Evolutionary conservation across 2,329 filamentous ascomycete species (phyloP).

Genomic region (Aciculosporium take): DNA sequence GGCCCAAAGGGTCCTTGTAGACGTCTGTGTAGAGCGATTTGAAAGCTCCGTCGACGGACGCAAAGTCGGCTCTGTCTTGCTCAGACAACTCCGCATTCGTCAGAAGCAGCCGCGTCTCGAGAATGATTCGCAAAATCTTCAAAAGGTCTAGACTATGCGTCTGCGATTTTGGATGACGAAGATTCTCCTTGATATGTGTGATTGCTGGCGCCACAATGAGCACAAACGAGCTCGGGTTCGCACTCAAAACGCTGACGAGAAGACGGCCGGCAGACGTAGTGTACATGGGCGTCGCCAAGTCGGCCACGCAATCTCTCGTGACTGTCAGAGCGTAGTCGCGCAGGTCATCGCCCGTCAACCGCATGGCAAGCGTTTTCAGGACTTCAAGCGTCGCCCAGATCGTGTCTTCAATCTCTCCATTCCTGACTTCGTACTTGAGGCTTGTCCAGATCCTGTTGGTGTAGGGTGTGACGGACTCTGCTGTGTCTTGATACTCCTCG

Average conservation of each 20-base stretch:
- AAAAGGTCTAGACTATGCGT: constrained; percentile 38
- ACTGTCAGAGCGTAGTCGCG: constrained; percentile 32
- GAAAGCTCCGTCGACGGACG: constrained; percentile 22
- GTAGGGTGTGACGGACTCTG: constrained; percentile 33
- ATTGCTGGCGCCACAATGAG: constrained; percentile 31
- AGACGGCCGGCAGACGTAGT: constrained; percentile 37
- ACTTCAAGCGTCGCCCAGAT: constrained; percentile 42
- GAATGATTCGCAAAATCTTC: constrained; percentile 34
- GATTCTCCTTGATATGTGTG: constrained; percentile 34
- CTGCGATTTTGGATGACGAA: constrained; percentile 35
- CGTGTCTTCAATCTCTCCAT: constrained; percentile 43
- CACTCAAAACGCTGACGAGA: constrained; percentile 35
- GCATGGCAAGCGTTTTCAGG: constrained; percentile 33
- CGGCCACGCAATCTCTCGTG: constrained; percentile 38
- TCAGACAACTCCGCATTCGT: constrained; percentile 18
- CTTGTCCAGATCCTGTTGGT: constrained; percentile 40
- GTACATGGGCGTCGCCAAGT: constrained; percentile 39
- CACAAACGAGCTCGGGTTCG: constrained; percentile 33
- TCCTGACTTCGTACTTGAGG: constrained; percentile 49
- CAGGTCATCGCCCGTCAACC: constrained; percentile 30
- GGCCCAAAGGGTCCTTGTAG: constrained; percentile 24
- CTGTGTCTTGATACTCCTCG: constrained; percentile 30
- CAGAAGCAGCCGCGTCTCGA: constrained; percentile 31
- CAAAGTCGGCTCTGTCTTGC: constrained; percentile 25
- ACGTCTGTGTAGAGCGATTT: constrained; percentile 29